Conservation (phyloP, 1,284 basidiomycete genomes). For the Ganoderma multipileum region DNA sequence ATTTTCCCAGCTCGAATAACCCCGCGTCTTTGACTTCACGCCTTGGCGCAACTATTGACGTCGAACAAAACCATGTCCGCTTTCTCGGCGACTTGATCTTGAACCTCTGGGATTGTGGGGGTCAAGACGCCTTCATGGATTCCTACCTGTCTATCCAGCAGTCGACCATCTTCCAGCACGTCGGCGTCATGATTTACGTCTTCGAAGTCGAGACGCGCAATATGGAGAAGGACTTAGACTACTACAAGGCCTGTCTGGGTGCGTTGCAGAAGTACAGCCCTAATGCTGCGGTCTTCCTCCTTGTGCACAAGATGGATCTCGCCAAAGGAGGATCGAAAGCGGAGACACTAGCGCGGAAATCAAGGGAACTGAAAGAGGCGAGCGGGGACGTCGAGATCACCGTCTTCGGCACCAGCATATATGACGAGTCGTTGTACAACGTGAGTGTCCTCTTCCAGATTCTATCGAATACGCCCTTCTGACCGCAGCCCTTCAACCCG, state of each 20-base stretch:
- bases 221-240: slow-evolving; percentile 81
- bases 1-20: slow-evolving; percentile 81
- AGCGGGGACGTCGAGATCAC: slow-evolving; percentile 65
- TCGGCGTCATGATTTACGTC: slow-evolving; percentile 97
- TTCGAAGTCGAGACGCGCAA: slow-evolving; percentile 90
- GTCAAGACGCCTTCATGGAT: slow-evolving; percentile 98
- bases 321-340: slow-evolving; percentile 63
- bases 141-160: slow-evolving; percentile 92
- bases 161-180: slow-evolving; percentile 93
- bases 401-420: slow-evolving; percentile 96
- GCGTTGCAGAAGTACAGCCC: slow-evolving; percentile 80
- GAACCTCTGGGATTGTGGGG: slow-evolving; percentile 98
- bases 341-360: slow-evolving; percentile 71
- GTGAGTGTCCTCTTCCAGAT: slow-evolving; percentile 48
- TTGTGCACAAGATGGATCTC: slow-evolving; percentile 98
- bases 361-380: slow-evolving; percentile 69
- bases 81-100: slow-evolving; percentile 94
- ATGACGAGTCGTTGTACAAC: slow-evolving; percentile 97
- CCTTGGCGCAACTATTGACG: slow-evolving; percentile 95
- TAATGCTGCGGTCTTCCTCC: slow-evolving; percentile 87
- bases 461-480: slow-evolving; percentile 3
- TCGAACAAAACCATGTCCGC: slow-evolving; percentile 97
- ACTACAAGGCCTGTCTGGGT: slow-evolving; percentile 87
- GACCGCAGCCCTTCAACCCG: not conserved
- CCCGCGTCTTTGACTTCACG: slow-evolving; percentile 91